phyloP scores from a whole-genome alignment of 768 basidiomycete genomes.

The Lyophyllum atratum region DNA sequence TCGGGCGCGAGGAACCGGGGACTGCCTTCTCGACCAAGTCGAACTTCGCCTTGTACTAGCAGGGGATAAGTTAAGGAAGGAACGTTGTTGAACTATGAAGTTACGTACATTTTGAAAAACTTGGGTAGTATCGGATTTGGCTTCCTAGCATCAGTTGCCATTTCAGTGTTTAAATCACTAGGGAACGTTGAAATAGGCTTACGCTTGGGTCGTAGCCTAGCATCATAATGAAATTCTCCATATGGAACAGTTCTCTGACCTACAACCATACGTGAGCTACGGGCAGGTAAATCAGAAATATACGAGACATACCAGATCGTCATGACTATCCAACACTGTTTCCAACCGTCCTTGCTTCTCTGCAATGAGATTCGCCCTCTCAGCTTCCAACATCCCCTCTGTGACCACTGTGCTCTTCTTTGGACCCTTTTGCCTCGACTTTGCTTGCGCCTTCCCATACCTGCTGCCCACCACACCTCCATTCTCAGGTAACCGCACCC shows the following conservation, averaged over 20 bases:
- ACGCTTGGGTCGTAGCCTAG: constrained; percentile 78
- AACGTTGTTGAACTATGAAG: constrained; percentile 3
- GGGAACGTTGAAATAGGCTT: constrained; percentile 19
- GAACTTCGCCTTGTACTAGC: constrained; percentile 60
- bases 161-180: neutral
- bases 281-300: constrained; percentile 3
- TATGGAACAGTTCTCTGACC: constrained; percentile 88
- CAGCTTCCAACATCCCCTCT: constrained; percentile 31
- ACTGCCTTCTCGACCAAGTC: constrained; percentile 58
- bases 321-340: constrained; percentile 63
- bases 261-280: constrained; percentile 25
- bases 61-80: constrained; percentile 7
- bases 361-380: constrained; percentile 50
- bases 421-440: constrained; percentile 10
- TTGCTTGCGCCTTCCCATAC: constrained; percentile 24
- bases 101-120: constrained; percentile 73
- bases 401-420: constrained; percentile 15
- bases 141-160: constrained; percentile 44
- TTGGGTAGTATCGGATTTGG: constrained; percentile 69
- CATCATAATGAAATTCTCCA: constrained; percentile 79
- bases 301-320: constrained; percentile 62
- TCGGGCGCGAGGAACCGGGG: constrained; percentile 54
- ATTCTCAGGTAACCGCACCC: constrained; percentile 6
- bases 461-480: constrained; percentile 8
- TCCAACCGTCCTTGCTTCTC: constrained; percentile 63